A percentile compares a stretch with the other conserved stretches of the same genome.
These are phyloP conservation scores for Teunomyces atbi DNA, from an alignment of 805 yeast species.

Conservation along the genomic window DNA sequence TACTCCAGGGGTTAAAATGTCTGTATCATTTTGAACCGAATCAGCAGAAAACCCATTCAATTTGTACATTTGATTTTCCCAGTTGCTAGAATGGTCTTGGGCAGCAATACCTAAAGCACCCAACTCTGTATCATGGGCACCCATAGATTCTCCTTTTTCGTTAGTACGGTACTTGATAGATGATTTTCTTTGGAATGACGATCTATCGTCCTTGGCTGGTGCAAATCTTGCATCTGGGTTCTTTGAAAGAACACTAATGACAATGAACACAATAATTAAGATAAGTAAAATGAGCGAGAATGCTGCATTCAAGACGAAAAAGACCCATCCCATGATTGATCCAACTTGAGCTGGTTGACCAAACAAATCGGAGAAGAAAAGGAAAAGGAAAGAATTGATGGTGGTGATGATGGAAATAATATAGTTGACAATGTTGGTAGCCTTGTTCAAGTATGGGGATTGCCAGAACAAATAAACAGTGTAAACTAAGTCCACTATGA, in stretches of 20 bases:
- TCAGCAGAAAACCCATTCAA: constrained; percentile 33
- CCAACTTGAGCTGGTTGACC: constrained; percentile 76
- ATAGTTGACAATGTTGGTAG: constrained; percentile 77
- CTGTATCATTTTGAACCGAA: constrained; percentile 12
- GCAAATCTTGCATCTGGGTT: constrained; percentile 88
- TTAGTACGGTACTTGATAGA: constrained; percentile 17
- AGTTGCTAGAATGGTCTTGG: constrained; percentile 69
- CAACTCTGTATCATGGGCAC: constrained; percentile 12
- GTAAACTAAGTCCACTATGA: constrained; percentile 72
- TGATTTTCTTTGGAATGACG: constrained; percentile 69
- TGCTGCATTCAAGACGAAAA: constrained; percentile 86
- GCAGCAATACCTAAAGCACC: constrained; percentile 81
- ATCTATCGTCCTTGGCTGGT: constrained; percentile 89
- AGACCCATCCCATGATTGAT: constrained; percentile 89
- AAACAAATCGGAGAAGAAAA: constrained; percentile 82
- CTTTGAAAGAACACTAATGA: constrained; percentile 65
- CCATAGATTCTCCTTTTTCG: constrained; percentile 4
- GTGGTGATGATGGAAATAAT: constrained; percentile 69
- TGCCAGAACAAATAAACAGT: constrained; percentile 59
- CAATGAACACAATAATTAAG: constrained; percentile 63
- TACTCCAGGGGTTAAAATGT: constrained; percentile 32
- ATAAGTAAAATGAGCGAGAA: constrained; percentile 74
- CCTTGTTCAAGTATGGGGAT: constrained; percentile 77
- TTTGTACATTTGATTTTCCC: constrained; percentile 67
- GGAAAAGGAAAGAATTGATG: constrained; percentile 77